Evolutionary conservation across 2,329 filamentous ascomycete species (phyloP).

Genomic region (Fonsecaea pedrosoi): DNA sequence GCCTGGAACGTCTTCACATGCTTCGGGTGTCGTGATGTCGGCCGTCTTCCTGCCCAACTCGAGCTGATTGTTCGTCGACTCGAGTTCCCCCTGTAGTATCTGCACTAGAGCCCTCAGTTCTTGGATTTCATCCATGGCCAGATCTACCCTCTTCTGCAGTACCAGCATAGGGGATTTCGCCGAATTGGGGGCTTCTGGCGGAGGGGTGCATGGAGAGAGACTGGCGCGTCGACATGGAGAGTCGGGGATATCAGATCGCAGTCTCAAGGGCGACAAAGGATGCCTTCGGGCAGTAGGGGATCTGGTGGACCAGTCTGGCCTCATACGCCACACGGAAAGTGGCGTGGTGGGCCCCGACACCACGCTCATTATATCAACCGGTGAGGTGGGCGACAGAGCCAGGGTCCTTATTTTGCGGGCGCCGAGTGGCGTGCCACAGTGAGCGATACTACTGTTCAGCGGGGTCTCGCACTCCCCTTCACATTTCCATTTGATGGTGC

Average conservation of each 20-base stretch:
- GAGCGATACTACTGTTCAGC: slow-evolving; percentile 37
- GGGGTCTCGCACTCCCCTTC: slow-evolving; percentile 37
- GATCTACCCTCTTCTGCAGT: slow-evolving; percentile 34
- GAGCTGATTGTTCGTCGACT: slow-evolving; percentile 18
- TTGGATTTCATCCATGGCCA: slow-evolving; percentile 37
- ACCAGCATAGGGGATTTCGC: slow-evolving; percentile 37
- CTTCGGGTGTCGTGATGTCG: neutral
- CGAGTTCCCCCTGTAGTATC: slow-evolving; percentile 29
- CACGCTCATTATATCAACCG: slow-evolving; percentile 26
- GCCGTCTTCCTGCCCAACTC: neutral
- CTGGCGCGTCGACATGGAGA: slow-evolving; percentile 31
- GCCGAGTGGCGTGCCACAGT: slow-evolving; percentile 36
- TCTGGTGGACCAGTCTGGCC: slow-evolving; percentile 23
- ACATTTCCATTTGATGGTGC: slow-evolving; percentile 34
- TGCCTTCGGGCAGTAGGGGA: slow-evolving; percentile 28
- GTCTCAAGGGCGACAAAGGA: slow-evolving; percentile 30
- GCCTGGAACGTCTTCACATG: neutral
- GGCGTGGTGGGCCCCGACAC: slow-evolving; percentile 19
- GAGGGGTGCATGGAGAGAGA: slow-evolving; percentile 35
- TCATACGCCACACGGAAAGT: slow-evolving; percentile 31
- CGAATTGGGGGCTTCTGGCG: slow-evolving; percentile 33
- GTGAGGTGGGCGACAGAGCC: slow-evolving; percentile 32
- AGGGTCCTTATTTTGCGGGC: slow-evolving; percentile 32
- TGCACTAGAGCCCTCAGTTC: slow-evolving; percentile 34
- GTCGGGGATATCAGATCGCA: slow-evolving; percentile 28